Base-by-base conservation (phyloP, 306 rosid genomes). In the Begonia loranthoides region DNA sequence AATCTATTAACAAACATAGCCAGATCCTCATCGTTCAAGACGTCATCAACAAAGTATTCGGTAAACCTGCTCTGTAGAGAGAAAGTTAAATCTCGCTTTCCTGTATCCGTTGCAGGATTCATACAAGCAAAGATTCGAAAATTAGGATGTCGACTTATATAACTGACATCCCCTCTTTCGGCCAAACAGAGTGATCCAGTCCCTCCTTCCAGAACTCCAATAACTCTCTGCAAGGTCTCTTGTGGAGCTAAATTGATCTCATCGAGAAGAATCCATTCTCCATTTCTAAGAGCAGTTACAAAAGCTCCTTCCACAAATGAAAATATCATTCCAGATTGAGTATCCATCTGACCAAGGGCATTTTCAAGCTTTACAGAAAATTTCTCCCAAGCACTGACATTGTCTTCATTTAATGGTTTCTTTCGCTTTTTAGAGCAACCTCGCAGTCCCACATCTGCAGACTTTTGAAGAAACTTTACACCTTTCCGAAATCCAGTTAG, bases 31-130 rank as follows among this genome's bases (percentile, higher is more conserved):
- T 76, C 78, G 49, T 85, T 85, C 54, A 82, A 51, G 50, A 90
- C 79, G 54, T 85, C 97, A 74, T 90, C 97, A 41, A 90, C 87
- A 70, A 71, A 90, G 66, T 76, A 85, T 66, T 90, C 95, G 0
- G 94, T 85, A 78, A 85, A 90, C 70, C 97, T 85, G 72, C 92
- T 82, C 70, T 90, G 76, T 54, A 90, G 63, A 49, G 87, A 79
- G 39, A 82, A 68, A 15, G 95, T 95, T 63, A 90, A 65, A 65
- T 90, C 97, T 43, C 92, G 80, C 80, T 85, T 90, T 59, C 97
- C 97, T 14, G 92, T 81, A 78, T 90, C 97, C n/a, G 97, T 85
- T 47, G 97, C 94, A 45, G 97, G 97, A 80, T 90, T 90, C 97
- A 90, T 90, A 71, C 97, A 90, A 66, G 93, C 87, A 78, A 90